Evolutionary conservation across 2,329 filamentous ascomycete species (phyloP).

Genomic region (Diaporthe australafricana): DNA sequence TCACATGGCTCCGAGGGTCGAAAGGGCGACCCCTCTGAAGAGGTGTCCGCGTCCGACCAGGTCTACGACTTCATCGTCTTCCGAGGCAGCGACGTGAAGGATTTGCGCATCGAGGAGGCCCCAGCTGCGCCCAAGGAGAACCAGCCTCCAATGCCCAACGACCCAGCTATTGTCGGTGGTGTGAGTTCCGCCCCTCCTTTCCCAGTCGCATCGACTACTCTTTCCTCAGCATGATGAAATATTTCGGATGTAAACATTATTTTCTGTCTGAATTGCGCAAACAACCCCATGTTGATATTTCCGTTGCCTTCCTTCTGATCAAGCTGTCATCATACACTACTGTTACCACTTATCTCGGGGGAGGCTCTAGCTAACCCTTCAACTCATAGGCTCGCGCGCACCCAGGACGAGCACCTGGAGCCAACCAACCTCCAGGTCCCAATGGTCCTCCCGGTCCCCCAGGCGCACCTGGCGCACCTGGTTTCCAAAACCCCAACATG

Average conservation of each 20-base stretch:
- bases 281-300: constrained; percentile 92
- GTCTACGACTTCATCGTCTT: constrained; percentile 99
- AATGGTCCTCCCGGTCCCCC: constrained; percentile 45
- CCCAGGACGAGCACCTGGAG: constrained; percentile 40
- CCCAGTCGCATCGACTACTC: constrained; percentile 36
- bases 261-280: constrained; percentile 91
- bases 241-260: constrained; percentile 96
- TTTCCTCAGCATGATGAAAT: constrained; percentile 79
- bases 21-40: constrained; percentile 80
- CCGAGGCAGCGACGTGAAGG: constrained; percentile 97
- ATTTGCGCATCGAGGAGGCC: constrained; percentile 90
- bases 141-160: constrained; percentile 85
- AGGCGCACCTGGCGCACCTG: constrained; percentile 43
- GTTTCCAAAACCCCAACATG: constrained; percentile 43
- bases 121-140: constrained; percentile 79
- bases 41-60: constrained; percentile 85
- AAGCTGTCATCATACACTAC: constrained; percentile 43
- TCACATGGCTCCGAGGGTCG: constrained; percentile 96
- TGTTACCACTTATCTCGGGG: constrained; percentile 28
- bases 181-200: constrained; percentile 75
- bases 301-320: constrained; percentile 99
- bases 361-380: constrained; percentile 43
- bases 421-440: constrained; percentile 39
- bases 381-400: constrained; percentile 54
- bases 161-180: constrained; percentile 89